Percentiles rank a stretch among this genome's conserved stretches.
Evolutionary conservation across 1,284 basidiomycete genomes (phyloP).

Genomic region (Coriolopsis trogii): DNA sequence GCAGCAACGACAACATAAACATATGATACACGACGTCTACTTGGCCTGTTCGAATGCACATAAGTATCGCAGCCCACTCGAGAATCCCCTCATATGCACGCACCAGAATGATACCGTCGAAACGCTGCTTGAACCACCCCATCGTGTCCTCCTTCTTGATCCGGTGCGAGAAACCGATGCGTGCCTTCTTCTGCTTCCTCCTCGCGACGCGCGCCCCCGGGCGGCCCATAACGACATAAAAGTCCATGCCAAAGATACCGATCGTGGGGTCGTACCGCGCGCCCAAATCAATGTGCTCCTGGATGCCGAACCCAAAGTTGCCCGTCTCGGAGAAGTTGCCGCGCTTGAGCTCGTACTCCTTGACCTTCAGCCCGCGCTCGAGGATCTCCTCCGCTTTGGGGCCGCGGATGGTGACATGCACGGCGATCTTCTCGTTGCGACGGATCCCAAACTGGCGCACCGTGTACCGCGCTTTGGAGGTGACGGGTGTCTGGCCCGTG

Average conservation of each 20-base stretch:
- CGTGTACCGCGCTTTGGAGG: conserved; percentile 99
- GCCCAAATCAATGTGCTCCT: conserved; percentile 99
- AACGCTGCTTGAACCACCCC: conserved; percentile 98
- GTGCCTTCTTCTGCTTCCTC: conserved; percentile 89
- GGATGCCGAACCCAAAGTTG: conserved; percentile 98
- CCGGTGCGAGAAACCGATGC: conserved; percentile 87
- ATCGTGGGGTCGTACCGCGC: conserved; percentile 97
- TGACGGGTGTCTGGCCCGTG: conserved; percentile 98
- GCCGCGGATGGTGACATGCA: conserved; percentile 98
- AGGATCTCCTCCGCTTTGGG: conserved; percentile 99
- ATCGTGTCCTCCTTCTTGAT: conserved; percentile 94
- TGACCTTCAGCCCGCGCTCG: conserved; percentile 99
- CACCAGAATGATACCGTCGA: conserved; percentile 94
- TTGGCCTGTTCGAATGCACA: conserved; percentile 22
- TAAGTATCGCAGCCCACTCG: too few species aligned
- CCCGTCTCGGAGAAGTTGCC: conserved; percentile 98
- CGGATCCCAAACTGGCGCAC: conserved; percentile 99
- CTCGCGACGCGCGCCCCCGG: conserved; percentile 92
- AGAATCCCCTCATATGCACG: too few species aligned
- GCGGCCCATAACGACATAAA: conserved; percentile 97
- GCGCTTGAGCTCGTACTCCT: conserved; percentile 96
- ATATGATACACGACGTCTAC: conserved; percentile 28
- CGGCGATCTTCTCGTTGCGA: conserved; percentile 99
- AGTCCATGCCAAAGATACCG: conserved; percentile 99
- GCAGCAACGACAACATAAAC: conserved; percentile 28